phyloP scores from a whole-genome alignment of 495 filamentous ascomycete species.

The Aspergillus indologenus region DNA sequence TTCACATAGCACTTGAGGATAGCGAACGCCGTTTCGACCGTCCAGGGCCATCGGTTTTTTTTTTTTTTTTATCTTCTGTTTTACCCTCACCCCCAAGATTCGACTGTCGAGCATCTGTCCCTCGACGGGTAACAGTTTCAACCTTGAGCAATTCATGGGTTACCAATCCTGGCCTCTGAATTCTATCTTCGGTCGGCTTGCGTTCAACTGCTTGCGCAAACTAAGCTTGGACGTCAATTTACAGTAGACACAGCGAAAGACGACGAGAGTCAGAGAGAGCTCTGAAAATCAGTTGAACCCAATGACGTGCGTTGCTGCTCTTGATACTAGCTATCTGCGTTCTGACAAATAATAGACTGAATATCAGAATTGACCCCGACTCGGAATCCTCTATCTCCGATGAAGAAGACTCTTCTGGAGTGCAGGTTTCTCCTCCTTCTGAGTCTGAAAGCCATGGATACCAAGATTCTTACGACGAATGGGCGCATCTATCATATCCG shows the following conservation, averaged over 20 bases:
- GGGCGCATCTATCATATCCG: conserved; percentile 47
- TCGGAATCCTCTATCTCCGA: conserved; percentile 48
- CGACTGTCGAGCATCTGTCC: neutral
- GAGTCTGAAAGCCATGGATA: conserved; percentile 50
- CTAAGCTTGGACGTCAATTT: neutral
- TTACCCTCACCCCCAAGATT: no score
- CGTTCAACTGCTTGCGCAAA: neutral
- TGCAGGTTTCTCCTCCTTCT: conserved; percentile 46
- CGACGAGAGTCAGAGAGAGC: neutral
- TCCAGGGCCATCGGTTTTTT: neutral
- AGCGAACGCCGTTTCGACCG: neutral
- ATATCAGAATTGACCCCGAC: conserved; percentile 47
- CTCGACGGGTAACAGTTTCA: neutral
- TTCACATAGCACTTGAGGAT: neutral
- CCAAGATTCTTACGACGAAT: conserved; percentile 50
- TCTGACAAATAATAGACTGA: conserved; percentile 38
- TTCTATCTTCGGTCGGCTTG: neutral
- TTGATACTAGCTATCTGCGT: neutral
- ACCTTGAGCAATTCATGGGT: neutral
- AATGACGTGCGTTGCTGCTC: conserved; percentile 20
- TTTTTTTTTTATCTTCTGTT: neutral
- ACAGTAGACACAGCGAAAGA: neutral
- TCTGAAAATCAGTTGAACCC: neutral
- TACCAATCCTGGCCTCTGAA: neutral
- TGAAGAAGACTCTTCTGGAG: conserved; percentile 55